These are phyloP conservation scores for Phytopythium kandeliae DNA, from an alignment of 352 stramenopile genomes.

Conservation along the genomic window DNA sequence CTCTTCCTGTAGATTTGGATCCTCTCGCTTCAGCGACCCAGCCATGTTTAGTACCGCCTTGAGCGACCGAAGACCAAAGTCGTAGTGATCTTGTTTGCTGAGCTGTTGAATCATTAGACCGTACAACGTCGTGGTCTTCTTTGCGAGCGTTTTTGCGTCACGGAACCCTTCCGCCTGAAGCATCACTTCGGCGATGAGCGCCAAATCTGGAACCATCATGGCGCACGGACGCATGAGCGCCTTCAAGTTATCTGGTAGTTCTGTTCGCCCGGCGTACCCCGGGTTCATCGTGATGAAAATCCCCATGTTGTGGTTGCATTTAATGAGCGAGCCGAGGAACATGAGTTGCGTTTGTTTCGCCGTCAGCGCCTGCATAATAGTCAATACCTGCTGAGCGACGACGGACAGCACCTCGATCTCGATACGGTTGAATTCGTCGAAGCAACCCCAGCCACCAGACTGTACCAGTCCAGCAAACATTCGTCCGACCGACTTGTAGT, in stretches of 20 bases:
- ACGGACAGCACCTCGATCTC: conserved; percentile 94
- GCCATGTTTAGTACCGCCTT: conserved; percentile 87
- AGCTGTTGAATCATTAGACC: conserved; percentile 84
- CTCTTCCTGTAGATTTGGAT: conserved; percentile 93
- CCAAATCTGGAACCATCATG: conserved; percentile 87
- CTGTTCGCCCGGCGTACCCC: conserved; percentile 87
- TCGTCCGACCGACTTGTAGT: conserved; percentile 92
- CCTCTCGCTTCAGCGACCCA: conserved; percentile 90
- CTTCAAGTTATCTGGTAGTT: conserved; percentile 86
- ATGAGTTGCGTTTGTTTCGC: conserved; percentile 67
- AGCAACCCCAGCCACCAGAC: conserved; percentile 91
- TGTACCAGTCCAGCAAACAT: conserved; percentile 94
- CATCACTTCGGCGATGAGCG: conserved; percentile 85
- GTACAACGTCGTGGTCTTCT: conserved; percentile 86
- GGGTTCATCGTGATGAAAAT: conserved; percentile 94
- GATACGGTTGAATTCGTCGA: conserved; percentile 96
- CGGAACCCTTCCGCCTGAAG: conserved; percentile 82
- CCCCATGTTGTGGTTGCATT: conserved; percentile 86
- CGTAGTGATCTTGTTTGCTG: conserved; percentile 87
- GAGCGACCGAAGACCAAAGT: conserved; percentile 76
- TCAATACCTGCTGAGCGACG: conserved; percentile 89
- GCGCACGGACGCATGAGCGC: conserved; percentile 81
- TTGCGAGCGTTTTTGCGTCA: conserved; percentile 72
- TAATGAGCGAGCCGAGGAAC: conserved; percentile 85
- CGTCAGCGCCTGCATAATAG: conserved; percentile 86